Base-by-base conservation (phyloP, 2,329 filamentous ascomycete genomes). In the Dactylella cylindrospora region DNA sequence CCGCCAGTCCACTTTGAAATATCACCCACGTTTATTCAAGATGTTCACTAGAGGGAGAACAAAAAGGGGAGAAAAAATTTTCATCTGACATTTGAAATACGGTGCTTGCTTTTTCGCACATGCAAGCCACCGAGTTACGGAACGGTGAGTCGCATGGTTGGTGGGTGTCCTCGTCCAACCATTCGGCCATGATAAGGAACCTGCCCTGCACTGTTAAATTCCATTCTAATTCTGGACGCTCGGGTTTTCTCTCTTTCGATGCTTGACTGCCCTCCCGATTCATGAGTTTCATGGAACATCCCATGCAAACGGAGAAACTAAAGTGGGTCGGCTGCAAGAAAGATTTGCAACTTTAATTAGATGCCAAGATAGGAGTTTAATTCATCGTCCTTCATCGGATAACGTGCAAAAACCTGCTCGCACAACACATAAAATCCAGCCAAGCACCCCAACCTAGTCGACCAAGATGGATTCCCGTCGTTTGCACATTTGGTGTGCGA, bases 151-250 rank as follows among this genome's bases (percentile, higher is more conserved):
- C 43, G 26, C 45, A 52, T 47, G 31, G 35, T 47, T 31, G 19
- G 26, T 32, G 29, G n/a, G n/a, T n/a, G 40, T 36, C 40, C 40
- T 35, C 41, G 40, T 32, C 46, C 28, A 43, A 41, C n/a, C 39
- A 52, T 46, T 47, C 54, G 54, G 46, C 47, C 54, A 47, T 47
- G 54, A 61, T 61, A 61, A 47, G 54, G 28, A 26, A 52, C 32
- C n/a, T n/a, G n/a, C n/a, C n/a, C n/a, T n/a, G n/a, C n/a, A n/a
- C n/a, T n/a, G n/a, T n/a, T n/a, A n/a, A n/a, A n/a, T n/a, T n/a
- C n/a, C n/a, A n/a, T n/a, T n/a, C n/a, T n/a, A n/a, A n/a, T n/a
- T n/a, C n/a, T n/a, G n/a, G n/a, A n/a, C n/a, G n/a, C n/a, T n/a
- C n/a, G n/a, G n/a, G n/a, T n/a, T n/a, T n/a, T n/a, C n/a, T n/a